These are phyloP conservation scores for Cavenderia fasciculata DNA, from an alignment of 78 protist species.

Conservation along the genomic window DNA sequence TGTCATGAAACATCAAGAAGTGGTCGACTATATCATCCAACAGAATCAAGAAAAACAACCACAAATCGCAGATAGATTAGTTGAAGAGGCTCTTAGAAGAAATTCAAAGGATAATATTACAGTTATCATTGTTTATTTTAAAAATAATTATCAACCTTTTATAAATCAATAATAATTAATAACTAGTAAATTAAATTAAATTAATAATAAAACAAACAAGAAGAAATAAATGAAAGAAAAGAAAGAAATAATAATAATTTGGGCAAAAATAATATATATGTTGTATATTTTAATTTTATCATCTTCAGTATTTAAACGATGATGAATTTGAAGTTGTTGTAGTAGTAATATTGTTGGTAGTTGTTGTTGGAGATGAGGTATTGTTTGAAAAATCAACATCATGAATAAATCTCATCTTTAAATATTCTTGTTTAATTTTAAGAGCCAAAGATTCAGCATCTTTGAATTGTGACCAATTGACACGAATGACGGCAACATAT, in stretches of 20 bases:
- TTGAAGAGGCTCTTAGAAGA: constrained; percentile 73
- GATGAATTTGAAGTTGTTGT: too few relatives aligned
- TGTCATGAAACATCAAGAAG: constrained; percentile 56
- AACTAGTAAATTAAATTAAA: too few relatives aligned
- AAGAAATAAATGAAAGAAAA: too few relatives aligned
- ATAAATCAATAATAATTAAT: too few relatives aligned
- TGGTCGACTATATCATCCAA: constrained; percentile 4
- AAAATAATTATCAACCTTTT: not conserved
- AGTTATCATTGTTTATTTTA: constrained; percentile 32
- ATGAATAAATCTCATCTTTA: constrained; percentile 19
- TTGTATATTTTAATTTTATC: too few relatives aligned
- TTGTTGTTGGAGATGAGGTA: not conserved
- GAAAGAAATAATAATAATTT: too few relatives aligned
- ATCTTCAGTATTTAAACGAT: too few relatives aligned
- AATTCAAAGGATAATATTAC: constrained; percentile 70
- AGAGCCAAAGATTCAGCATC: constrained; percentile 30
- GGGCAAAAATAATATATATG: too few relatives aligned
- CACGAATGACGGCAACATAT: constrained; percentile 82
- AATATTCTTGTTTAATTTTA: constrained; percentile 12
- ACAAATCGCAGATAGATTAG: constrained; percentile 10
- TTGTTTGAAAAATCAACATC: not conserved
- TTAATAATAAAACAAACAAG: too few relatives aligned
- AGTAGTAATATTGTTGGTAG: not conserved
- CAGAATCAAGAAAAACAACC: not conserved
- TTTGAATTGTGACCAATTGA: constrained; percentile 73